Percentiles rank a stretch among this genome's conserved stretches.
Evolutionary conservation across 2,329 filamentous ascomycete species (phyloP).

Genomic region (Clonostachys rhizophaga): DNA sequence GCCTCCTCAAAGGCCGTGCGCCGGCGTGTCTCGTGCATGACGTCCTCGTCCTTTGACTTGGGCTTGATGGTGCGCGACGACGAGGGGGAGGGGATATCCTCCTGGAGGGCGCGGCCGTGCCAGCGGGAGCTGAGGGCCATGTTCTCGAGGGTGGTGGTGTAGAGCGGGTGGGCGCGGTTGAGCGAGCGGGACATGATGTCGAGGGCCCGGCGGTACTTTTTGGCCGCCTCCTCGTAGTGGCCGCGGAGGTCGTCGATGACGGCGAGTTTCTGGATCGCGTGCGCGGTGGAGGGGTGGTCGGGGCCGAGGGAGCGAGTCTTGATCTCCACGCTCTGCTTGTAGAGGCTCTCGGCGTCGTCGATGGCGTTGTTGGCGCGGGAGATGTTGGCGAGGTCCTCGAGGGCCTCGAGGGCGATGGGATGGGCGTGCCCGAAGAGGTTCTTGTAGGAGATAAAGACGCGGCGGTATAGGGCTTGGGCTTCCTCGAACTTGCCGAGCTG

Average conservation of each 20-base stretch:
- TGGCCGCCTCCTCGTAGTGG: conserved; percentile 12
- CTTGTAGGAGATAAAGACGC: conserved; percentile 15
- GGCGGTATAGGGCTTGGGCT: conserved; percentile 12
- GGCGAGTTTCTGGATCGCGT: conserved; percentile 15
- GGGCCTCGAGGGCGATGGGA: conserved; percentile 16
- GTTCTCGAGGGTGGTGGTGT: conserved; percentile 13
- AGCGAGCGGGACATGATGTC: conserved; percentile 11
- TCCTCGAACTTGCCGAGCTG: conserved; percentile 13
- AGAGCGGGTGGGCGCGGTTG: conserved; percentile 12
- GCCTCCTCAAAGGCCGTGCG: conserved; percentile 11
- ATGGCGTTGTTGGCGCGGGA: conserved; percentile 13
- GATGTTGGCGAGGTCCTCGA: conserved; percentile 16
- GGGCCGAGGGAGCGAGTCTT: conserved; percentile 10
- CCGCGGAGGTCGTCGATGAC: conserved; percentile 14
- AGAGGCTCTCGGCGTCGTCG: conserved; percentile 17
- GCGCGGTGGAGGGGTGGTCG: conserved; percentile 12
- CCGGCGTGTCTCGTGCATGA: not conserved
- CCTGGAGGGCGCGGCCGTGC: conserved; percentile 6
- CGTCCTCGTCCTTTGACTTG: not conserved
- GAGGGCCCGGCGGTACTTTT: conserved; percentile 13
- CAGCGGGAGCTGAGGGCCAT: conserved; percentile 11
- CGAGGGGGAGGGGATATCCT: not conserved
- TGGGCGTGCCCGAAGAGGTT: conserved; percentile 15
- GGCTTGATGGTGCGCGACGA: not conserved
- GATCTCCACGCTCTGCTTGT: conserved; percentile 15